Evolutionary conservation across 306 rosid genomes (phyloP).

Genomic region (Begonia peltatifolia): DNA sequence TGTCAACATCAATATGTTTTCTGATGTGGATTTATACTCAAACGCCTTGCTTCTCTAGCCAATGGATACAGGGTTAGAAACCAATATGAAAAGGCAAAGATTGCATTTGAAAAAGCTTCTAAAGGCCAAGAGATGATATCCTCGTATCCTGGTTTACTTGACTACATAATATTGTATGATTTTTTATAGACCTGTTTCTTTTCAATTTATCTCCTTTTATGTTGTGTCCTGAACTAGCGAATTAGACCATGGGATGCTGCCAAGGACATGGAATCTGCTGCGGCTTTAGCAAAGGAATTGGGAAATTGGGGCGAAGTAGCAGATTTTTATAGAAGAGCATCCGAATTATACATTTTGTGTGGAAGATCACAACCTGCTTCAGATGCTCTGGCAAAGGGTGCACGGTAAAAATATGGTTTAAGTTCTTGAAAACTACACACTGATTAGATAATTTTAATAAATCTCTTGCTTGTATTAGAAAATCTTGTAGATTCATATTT

Average conservation of each 20-base stretch:
- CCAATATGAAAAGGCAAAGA: slow-evolving; percentile 71
- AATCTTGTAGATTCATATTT: too few relatives aligned
- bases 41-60: slow-evolving; percentile 33
- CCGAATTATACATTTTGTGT: slow-evolving; percentile 64
- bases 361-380: slow-evolving; percentile 94
- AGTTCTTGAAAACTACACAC: too few relatives aligned
- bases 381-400: slow-evolving; percentile 88
- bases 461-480: too few relatives aligned
- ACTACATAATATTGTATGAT: neutral
- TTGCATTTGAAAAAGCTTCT: slow-evolving; percentile 82
- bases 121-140: slow-evolving; percentile 92
- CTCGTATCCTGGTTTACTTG: slow-evolving; percentile 66
- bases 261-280: slow-evolving; percentile 96
- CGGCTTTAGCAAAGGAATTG: slow-evolving; percentile 74
- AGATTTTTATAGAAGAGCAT: slow-evolving; percentile 78
- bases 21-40: slow-evolving; percentile 3
- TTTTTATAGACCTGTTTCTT: neutral
- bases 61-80: slow-evolving; percentile 63
- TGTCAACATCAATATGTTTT: neutral
- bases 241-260: slow-evolving; percentile 97
- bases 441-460: too few relatives aligned
- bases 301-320: slow-evolving; percentile 63
- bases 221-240: slow-evolving; percentile 31
- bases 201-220: slow-evolving; percentile 2
- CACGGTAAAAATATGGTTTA: slow-evolving; percentile 36